Evolutionary conservation across 352 stramenopile genomes (phyloP), one percentile per base, ranked within the genome.

Genomic region (Globisporangium solare): DNA sequence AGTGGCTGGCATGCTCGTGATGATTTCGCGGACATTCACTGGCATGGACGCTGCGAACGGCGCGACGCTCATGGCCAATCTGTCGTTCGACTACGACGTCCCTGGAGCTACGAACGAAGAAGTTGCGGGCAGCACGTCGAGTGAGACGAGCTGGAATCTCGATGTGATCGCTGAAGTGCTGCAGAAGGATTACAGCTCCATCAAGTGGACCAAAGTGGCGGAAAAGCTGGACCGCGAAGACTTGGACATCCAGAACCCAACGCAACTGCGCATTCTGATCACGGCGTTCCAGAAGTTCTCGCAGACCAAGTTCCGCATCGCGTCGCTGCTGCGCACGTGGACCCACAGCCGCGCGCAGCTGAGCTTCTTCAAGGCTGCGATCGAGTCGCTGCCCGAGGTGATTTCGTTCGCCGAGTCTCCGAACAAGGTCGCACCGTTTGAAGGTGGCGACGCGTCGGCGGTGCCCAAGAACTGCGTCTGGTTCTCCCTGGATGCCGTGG

Each of bases 1-100:
- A 51, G 83, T 96, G 22, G 89, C 89, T 7, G 84, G 88, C 18
- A 94, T 97, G 84, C 66, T 97, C 39, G 71, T 74, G 21, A 96
- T 97, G 86, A 64, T 97, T 1, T 79, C 86, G 31, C 82, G 80
- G 20, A 95, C 86, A 17, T 94, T 86, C 63, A 79, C 74, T 14
- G 74, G 70, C 11, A 64, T 92, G 52, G 76, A 88, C 53, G 61
- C 74, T 5, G 67, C 73, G 50, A 89, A 88, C 37, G 76, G 82
- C 41, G 83, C 82, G 22, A 94, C 82, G 32, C 59, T 92, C 40
- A 89, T 93, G 68, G 76, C 83, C 17, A 93, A 81, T 62, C 64
- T 91, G 70, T 89, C 77, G 60, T 89, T 85, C 59, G 80, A 85
- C 39, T 92, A 83, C 56, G 81, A 92, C 27, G 63, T 75, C 27